These are phyloP conservation scores for Musa balbisiana DNA, from an alignment of 202 grass and related monocot species.

Conservation along the genomic window DNA sequence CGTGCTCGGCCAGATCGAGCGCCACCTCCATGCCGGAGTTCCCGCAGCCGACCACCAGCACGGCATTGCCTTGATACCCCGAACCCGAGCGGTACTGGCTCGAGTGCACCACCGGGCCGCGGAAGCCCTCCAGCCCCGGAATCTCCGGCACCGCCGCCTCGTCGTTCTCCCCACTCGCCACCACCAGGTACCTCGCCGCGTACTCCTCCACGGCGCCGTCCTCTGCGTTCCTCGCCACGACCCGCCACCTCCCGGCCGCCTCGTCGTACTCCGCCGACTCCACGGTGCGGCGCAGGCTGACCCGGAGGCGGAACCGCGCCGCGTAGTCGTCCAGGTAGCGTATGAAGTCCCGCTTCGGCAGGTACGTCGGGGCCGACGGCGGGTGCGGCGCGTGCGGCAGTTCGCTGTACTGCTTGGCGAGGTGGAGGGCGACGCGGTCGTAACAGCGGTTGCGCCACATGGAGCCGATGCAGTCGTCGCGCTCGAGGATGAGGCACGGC, in stretches of 20 bases:
- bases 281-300: slow-evolving; percentile 39
- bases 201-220: slow-evolving; percentile 28
- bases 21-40: slow-evolving; percentile 96
- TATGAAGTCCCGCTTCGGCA: slow-evolving; percentile 44
- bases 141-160: slow-evolving; percentile 48
- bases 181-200: slow-evolving; percentile 44
- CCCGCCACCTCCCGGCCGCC: slow-evolving; percentile 15
- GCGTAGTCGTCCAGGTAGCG: slow-evolving; percentile 73
- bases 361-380: slow-evolving; percentile 33
- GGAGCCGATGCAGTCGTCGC: slow-evolving; percentile 65
- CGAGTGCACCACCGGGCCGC: slow-evolving; percentile 43
- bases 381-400: slow-evolving; percentile 55
- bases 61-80: slow-evolving; percentile 37
- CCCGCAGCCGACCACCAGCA: slow-evolving; percentile 65
- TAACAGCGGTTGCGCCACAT: slow-evolving; percentile 78
- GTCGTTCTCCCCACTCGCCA: slow-evolving; percentile 72
- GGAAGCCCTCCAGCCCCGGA: slow-evolving; percentile 49
- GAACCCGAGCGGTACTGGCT: slow-evolving; percentile 31
- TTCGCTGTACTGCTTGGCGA: slow-evolving; percentile 50
- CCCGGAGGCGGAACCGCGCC: slow-evolving; percentile 38
- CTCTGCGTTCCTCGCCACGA: slow-evolving; percentile 27
- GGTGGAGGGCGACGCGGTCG: slow-evolving; percentile 67
- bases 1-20: slow-evolving; percentile 47
- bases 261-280: slow-evolving; percentile 36
- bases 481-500: slow-evolving; percentile 58